phyloP scores from a whole-genome alignment of 2,329 filamentous ascomycete species.

The Talaromyces sp. region DNA sequence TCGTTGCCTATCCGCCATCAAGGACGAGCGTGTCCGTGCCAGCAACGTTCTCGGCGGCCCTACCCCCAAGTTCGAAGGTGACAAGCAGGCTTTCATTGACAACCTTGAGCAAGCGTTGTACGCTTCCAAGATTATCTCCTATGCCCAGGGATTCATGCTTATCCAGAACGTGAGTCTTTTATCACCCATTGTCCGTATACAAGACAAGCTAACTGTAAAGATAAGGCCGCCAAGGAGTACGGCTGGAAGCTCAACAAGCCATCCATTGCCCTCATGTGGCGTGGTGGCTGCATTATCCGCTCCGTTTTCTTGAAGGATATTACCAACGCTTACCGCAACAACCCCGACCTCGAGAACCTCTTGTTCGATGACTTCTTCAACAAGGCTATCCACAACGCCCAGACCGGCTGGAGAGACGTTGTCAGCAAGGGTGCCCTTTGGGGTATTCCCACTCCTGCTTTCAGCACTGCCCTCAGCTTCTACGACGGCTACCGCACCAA shows the following conservation, averaged over 20 bases:
- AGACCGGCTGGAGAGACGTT: constrained; percentile 86
- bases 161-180: constrained; percentile 79
- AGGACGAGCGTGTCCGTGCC: constrained; percentile 84
- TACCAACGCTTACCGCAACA: constrained; percentile 89
- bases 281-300: constrained; percentile 98
- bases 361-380: constrained; percentile 99
- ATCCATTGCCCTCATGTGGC: constrained; percentile 99
- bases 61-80: constrained; percentile 73
- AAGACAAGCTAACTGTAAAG: constrained; percentile 23
- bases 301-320: constrained; percentile 99
- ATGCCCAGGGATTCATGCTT: constrained; percentile 99
- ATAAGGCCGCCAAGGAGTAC: constrained; percentile 94
- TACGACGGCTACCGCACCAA: constrained; percentile 98
- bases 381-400: constrained; percentile 95
- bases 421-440: constrained; percentile 88
- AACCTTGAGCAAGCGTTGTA: constrained; percentile 99
- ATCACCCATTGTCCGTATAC: not conserved
- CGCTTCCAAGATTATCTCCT: constrained; percentile 99
- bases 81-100: constrained; percentile 89
- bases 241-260: constrained; percentile 99
- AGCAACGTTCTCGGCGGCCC: constrained; percentile 75
- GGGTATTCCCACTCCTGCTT: constrained; percentile 93
- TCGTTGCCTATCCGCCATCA: constrained; percentile 89
- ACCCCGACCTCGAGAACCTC: constrained; percentile 95
- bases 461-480: constrained; percentile 96